These are phyloP conservation scores for Lasiodiplodia citricola DNA, from an alignment of 2,329 filamentous ascomycete genomes.

Conservation along the genomic window DNA sequence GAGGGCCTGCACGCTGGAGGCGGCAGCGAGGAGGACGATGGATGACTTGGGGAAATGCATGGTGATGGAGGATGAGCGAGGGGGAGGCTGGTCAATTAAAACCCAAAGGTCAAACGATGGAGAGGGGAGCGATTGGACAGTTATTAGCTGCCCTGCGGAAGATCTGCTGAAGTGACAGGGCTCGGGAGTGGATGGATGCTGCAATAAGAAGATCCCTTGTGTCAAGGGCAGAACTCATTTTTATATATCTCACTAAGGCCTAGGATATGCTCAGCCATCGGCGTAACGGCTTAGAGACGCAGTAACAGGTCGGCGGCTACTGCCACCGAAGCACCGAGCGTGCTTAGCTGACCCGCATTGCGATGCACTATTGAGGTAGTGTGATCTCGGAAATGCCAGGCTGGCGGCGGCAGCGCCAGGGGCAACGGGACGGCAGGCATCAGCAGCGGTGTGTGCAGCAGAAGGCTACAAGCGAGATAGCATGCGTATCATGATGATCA, in stretches of 20 bases:
- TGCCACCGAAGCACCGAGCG: conserved; percentile 12
- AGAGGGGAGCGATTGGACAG: background rate
- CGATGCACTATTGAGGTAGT: conserved; percentile 13
- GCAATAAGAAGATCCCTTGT: background rate
- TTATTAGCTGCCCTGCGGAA: background rate
- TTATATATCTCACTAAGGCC: conserved; percentile 20
- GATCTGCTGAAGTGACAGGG: conserved; percentile 7
- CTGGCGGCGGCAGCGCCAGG: background rate
- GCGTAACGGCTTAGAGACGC: background rate
- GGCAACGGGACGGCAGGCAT: conserved; percentile 4
- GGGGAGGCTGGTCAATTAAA: background rate
- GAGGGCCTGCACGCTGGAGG: conserved; percentile 17
- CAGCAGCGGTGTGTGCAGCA: conserved; percentile 2
- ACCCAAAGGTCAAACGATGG: conserved; percentile 1
- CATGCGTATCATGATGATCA: conserved; percentile 9
- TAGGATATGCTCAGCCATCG: conserved; percentile 19
- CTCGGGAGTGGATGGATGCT: background rate
- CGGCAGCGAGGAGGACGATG: background rate
- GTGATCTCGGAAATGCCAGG: conserved; percentile 17
- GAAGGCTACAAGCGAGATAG: conserved; percentile 1
- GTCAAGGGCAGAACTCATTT: background rate
- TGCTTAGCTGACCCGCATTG: conserved; percentile 19
- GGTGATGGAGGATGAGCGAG: background rate
- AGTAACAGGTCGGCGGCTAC: background rate
- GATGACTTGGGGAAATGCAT: conserved; percentile 21